Percentiles rank a stretch among this genome's conserved stretches.
Evolutionary conservation across 2,329 filamentous ascomycete genomes (phyloP).

Genomic region (Colletotrichum lindemuthianum): DNA sequence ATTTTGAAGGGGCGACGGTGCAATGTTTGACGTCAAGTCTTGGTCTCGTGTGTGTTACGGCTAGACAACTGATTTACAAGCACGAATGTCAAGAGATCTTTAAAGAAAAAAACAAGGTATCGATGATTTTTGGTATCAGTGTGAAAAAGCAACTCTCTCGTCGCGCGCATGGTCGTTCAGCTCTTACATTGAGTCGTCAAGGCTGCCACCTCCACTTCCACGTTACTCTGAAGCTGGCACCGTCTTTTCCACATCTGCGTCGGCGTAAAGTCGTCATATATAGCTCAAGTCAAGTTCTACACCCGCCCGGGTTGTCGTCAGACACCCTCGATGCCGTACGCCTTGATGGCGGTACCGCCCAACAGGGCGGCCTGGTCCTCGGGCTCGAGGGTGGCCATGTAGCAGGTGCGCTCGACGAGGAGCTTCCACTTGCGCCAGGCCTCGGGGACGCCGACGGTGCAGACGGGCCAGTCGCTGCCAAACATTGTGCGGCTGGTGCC

Average conservation of each 20-base stretch:
- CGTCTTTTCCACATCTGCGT: too few relatives aligned
- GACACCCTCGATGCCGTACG: conserved; percentile 62
- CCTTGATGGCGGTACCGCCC: conserved; percentile 75
- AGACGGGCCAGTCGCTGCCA: conserved; percentile 93
- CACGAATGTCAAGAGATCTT: neutral
- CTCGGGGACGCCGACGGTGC: conserved; percentile 68
- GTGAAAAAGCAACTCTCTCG: conserved; percentile 17
- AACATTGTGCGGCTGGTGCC: conserved; percentile 82
- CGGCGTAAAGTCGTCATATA: too few relatives aligned
- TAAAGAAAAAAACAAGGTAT: conserved; percentile 1
- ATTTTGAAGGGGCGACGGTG: too few relatives aligned
- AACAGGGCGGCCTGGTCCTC: conserved; percentile 76
- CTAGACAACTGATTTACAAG: too few relatives aligned
- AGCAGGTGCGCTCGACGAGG: conserved; percentile 75
- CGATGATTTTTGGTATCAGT: conserved; percentile 34
- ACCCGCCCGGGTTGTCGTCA: neutral
- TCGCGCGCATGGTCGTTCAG: conserved; percentile 7
- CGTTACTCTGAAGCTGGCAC: neutral
- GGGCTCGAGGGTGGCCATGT: conserved; percentile 68
- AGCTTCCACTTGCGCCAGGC: conserved; percentile 82
- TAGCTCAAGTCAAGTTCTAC: neutral
- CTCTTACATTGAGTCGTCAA: conserved; percentile 14
- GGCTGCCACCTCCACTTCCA: neutral
- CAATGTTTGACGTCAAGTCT: too few relatives aligned
- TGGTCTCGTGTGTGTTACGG: too few relatives aligned